These are phyloP conservation scores for Penicillium dipodomyicola DNA, from an alignment of 495 filamentous ascomycete species.

Conservation along the genomic window DNA sequence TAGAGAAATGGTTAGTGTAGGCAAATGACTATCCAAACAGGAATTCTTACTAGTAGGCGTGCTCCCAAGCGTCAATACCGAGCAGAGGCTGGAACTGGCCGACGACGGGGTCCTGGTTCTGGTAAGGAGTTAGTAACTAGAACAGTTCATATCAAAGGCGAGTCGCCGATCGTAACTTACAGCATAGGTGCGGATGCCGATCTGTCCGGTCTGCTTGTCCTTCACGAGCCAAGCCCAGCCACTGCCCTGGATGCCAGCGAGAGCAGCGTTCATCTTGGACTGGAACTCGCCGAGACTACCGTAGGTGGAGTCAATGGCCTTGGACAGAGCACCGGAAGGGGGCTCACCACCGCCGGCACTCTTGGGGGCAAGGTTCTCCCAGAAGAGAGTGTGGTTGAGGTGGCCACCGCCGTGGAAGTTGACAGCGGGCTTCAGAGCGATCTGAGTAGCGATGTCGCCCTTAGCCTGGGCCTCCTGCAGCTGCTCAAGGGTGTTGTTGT, in stretches of 20 bases:
- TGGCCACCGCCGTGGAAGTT: constrained; percentile 98
- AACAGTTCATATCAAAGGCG: background rate
- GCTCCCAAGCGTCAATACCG: constrained; percentile 98
- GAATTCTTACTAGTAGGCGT: constrained; percentile 64
- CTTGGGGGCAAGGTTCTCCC: constrained; percentile 85
- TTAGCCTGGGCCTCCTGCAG: constrained; percentile 53
- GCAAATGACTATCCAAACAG: background rate
- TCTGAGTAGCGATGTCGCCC: constrained; percentile 61
- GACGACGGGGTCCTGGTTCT: constrained; percentile 92
- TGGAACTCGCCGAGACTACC: constrained; percentile 72
- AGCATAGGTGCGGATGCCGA: constrained; percentile 76
- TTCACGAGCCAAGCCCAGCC: constrained; percentile 95
- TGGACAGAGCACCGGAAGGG: constrained; percentile 58
- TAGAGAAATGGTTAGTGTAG: constrained; percentile 49
- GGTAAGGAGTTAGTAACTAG: constrained; percentile 15
- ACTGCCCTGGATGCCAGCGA: constrained; percentile 88
- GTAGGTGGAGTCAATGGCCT: constrained; percentile 74
- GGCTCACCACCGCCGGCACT: constrained; percentile 72
- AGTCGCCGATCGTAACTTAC: constrained; percentile 33
- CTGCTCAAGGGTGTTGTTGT: constrained; percentile 60
- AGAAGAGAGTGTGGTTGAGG: constrained; percentile 90
- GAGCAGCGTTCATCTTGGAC: constrained; percentile 70
- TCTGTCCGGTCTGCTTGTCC: constrained; percentile 70
- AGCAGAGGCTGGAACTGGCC: constrained; percentile 82
- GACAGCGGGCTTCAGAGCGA: constrained; percentile 79